Evolutionary conservation across 345 rosid species (phyloP), one percentile per base, ranked within the genome.

Genomic region (Boechera retrofracta): DNA sequence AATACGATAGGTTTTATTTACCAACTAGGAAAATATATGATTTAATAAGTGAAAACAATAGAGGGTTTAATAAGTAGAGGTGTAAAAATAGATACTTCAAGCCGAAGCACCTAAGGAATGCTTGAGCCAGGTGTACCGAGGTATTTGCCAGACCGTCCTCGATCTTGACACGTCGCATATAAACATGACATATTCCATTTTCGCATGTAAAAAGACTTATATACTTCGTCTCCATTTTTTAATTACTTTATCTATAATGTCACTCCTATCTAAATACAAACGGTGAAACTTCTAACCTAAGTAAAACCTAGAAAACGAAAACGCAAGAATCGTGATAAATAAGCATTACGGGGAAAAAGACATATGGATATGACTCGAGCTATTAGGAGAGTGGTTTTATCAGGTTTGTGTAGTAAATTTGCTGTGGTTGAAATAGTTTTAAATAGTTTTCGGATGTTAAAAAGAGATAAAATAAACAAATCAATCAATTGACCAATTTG

Each of bases 41-140:
- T 35, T 42, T 15, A 10, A 53, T 63, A 53, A 41, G 35, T 33
- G 48, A 65, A n/a, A 66, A 4, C 1, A 4, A 36, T 2, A 62
- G 5, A 15, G 8, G 28, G 38, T 47, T 65, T 6, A 53, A 62
- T 61, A 53, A 77, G 47, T 53, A 42, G 74, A 52, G 65, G 74
- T 61, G 39, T 29, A 69, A 18, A 63, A 71, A 16, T 4, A 64
- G 69, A 32, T 35, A 28, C 80, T 77, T 77, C 80, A 53, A 36
- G 54, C 0, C 67, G 76, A 77, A 77, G 80, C 60, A 77, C 66
- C 44, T 71, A 45, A 31, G 1, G 39, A 12, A 33, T 24, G 35
- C 44, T 64, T 48, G 28, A 64, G 77, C 44, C 80, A 77, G 57
- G 72, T 77, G 81, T 77, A 7, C 53, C n/a, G 16, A 71, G 60